Conservation (phyloP, 148 eudicot genomes). For the Bassia scoparia region DNA sequence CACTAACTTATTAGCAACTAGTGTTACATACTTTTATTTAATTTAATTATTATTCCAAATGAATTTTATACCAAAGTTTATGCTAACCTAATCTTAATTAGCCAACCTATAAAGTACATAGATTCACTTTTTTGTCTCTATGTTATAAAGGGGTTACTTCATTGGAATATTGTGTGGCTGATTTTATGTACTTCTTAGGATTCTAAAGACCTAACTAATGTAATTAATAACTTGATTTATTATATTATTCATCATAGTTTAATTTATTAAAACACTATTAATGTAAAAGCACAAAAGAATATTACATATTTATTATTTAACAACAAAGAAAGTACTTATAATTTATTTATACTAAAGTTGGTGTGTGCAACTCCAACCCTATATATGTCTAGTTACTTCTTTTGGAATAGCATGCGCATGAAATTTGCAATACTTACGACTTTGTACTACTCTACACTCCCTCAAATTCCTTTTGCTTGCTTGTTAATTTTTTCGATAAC, state of each 20-base stretch:
- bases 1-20: neutral
- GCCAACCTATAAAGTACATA: conserved; percentile 8
- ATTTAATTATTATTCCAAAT: neutral
- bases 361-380: conserved; percentile 16
- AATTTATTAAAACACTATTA: too few relatives aligned
- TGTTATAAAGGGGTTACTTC: neutral
- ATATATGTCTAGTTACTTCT: neutral
- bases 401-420: conserved; percentile 26
- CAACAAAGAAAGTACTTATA: too few relatives aligned
- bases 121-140: conserved; percentile 22
- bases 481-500: too few relatives aligned
- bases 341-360: too few relatives aligned
- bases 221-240: too few relatives aligned
- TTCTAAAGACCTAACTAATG: neutral
- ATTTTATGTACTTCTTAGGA: neutral
- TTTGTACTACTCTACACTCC: too few relatives aligned
- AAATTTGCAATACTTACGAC: conserved; percentile 4
- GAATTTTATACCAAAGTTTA: neutral
- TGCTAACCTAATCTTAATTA: too few relatives aligned
- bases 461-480: too few relatives aligned
- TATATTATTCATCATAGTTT: too few relatives aligned
- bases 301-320: too few relatives aligned
- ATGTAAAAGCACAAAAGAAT: too few relatives aligned
- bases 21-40: neutral
- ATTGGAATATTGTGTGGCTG: conserved; percentile 10